A percentile compares a stretch with the other conserved stretches of the same genome.
phyloP scores from a whole-genome alignment of 768 basidiomycete genomes.

The Mrakia gelida region DNA sequence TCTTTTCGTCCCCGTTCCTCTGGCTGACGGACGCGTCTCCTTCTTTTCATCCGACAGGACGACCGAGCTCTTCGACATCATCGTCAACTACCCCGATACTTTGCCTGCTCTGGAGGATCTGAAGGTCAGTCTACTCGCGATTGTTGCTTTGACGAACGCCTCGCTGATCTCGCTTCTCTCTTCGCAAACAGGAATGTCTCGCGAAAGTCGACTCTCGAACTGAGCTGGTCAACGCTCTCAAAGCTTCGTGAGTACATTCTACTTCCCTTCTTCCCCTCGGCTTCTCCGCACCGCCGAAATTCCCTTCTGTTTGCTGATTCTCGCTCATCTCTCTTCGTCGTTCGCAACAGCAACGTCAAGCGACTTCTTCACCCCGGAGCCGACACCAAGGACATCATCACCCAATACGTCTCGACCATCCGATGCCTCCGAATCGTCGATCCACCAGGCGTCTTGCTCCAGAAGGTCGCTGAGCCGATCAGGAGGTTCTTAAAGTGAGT shows the following conservation, averaged over 20 bases:
- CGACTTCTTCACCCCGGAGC: conserved; percentile 93
- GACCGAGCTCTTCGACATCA: conserved; percentile 89
- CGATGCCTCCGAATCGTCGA: conserved; percentile 84
- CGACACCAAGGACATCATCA: conserved; percentile 83
- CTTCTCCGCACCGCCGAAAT: no score
- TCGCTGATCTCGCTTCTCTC: conserved; percentile 12
- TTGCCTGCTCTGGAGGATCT: conserved; percentile 78
- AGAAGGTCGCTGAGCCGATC: conserved; percentile 90
- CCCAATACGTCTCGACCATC: conserved; percentile 88
- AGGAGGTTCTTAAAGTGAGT: conserved; percentile 75
- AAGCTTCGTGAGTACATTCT: conserved; percentile 61
- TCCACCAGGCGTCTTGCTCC: conserved; percentile 84
- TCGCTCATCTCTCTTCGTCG: not conserved
- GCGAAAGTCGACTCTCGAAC: conserved; percentile 54
- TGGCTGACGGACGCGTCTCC: not conserved
- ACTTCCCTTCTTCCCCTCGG: not conserved
- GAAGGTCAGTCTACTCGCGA: conserved; percentile 51
- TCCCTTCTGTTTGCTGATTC: not conserved
- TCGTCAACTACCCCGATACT: conserved; percentile 89
- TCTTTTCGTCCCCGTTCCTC: not conserved
- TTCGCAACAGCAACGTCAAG: conserved; percentile 61
- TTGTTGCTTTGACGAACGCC: not conserved
- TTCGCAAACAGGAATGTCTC: conserved; percentile 41
- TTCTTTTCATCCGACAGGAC: conserved; percentile 41
- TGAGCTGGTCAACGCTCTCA: conserved; percentile 68